Evolutionary conservation across 352 stramenopile species (phyloP), one percentile per base, ranked within the genome.

Genomic region (Phytophthora vignae): DNA sequence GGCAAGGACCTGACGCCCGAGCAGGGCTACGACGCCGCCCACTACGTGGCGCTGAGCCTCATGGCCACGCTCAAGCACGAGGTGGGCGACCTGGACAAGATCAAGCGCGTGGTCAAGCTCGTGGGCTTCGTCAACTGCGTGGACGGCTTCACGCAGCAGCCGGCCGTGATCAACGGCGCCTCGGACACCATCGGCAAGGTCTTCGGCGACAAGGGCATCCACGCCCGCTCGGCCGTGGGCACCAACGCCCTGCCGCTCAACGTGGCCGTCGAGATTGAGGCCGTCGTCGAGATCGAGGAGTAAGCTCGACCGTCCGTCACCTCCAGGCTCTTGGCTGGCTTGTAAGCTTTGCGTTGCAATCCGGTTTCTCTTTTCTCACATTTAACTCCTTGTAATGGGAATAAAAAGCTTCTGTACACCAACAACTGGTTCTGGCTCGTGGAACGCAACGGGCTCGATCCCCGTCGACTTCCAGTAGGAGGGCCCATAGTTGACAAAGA

Each of bases 211-310:
- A 96, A 95, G 74, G 93, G 93, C 49, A 81, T 93, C 46, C 93
- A 98, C 74, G 91, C 96, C 22, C 87, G 98, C 67, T 99, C 93
- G 72, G 98, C 98, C 36, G 97, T 99, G 55, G 97, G 98, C 64
- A 99, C 96, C 14, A 99, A 98, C 77, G 96, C 96, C 15, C 80
- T 99, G 57, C 97, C 98, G 48, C 82, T 99, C 42, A 98, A 98
- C 71, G 94, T 99, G 52, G 90, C 95, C 46, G 97, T 99, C 6
- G 97, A 99, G 87, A 92, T 99, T 36, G 98, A 99, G 82, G 92
- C 95, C 63, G 93, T 99, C 66, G 89, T 99, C 17, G 95, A 99
- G 84, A 78, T 99, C 48, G 88, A 98, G 60, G 81, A 97, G 55
- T 91, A 86, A 73, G 22, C 12, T 42, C 22, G 11, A 17, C 22